A percentile compares a stretch with the other conserved stretches of the same genome.
These are phyloP conservation scores for Neonothopanus nambi DNA, from an alignment of 1,284 basidiomycete genomes.

Conservation along the genomic window DNA sequence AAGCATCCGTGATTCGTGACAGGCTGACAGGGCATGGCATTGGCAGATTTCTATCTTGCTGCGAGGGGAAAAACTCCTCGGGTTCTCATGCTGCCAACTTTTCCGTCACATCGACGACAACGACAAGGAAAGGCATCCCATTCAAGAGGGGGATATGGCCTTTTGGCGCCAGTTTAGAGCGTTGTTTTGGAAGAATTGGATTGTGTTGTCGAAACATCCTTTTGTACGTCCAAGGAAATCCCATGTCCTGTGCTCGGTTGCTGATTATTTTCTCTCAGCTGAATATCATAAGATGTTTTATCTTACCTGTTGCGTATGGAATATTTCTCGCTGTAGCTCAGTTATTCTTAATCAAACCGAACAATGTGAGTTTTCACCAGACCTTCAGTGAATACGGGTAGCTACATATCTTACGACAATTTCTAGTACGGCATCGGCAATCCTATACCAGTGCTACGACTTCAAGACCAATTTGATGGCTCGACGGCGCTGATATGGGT, in stretches of 20 bases:
- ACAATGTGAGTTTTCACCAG: constrained; percentile 45
- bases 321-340: constrained; percentile 68
- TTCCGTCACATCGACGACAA: background rate
- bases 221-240: constrained; percentile 44
- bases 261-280: constrained; percentile 49
- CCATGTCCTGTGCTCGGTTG: background rate
- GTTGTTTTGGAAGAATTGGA: constrained; percentile 77
- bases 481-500: constrained; percentile 63
- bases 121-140: too few species aligned
- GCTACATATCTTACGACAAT: background rate
- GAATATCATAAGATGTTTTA: constrained; percentile 65
- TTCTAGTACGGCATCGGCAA: constrained; percentile 67
- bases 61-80: too few species aligned
- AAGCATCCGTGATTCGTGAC: too few species aligned
- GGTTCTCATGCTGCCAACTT: background rate
- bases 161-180: constrained; percentile 66
- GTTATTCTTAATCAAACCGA: constrained; percentile 53
- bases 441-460: constrained; percentile 48
- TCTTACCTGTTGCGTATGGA: constrained; percentile 70
- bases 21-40: too few species aligned
- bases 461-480: constrained; percentile 52
- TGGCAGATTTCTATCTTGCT: too few species aligned
- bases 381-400: background rate
- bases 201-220: constrained; percentile 62
- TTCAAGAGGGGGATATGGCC: background rate